phyloP scores from a whole-genome alignment of 768 basidiomycete genomes.

The Xerocomellus dryophilus region DNA sequence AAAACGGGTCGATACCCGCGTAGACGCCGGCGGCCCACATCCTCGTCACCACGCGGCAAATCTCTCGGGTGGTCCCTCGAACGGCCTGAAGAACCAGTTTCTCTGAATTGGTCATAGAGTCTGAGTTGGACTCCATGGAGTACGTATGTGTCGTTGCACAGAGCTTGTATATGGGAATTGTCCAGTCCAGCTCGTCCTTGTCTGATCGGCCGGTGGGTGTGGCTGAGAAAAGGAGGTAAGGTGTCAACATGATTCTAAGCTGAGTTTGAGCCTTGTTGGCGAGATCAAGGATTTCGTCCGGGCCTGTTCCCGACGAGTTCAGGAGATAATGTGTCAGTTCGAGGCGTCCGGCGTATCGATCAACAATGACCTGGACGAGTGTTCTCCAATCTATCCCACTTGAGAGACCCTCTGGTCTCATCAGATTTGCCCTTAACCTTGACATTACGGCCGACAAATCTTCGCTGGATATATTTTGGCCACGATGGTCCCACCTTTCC shows the following conservation, averaged over 20 bases:
- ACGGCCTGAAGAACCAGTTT: constrained; percentile 25
- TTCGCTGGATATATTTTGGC: constrained; percentile 19
- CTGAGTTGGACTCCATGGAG: background rate
- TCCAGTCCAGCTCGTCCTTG: constrained; percentile 22
- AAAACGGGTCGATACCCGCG: constrained; percentile 14
- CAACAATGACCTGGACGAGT: constrained; percentile 27
- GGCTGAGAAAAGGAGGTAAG: constrained; percentile 25
- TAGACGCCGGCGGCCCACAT: constrained; percentile 46
- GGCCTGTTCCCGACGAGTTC: constrained; percentile 3
- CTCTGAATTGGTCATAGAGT: constrained; percentile 30
- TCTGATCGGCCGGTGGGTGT: constrained; percentile 1
- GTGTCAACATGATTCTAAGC: constrained; percentile 28
- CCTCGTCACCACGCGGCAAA: constrained; percentile 43
- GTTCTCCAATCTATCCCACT: constrained; percentile 37
- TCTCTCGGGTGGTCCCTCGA: constrained; percentile 40
- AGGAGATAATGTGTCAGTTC: constrained; percentile 27
- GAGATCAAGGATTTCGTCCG: constrained; percentile 4
- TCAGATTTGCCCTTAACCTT: constrained; percentile 4
- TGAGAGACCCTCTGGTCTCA: constrained; percentile 11
- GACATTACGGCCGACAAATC: constrained; percentile 18
- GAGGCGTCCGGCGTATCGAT: constrained; percentile 33
- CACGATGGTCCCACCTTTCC: constrained; percentile 34
- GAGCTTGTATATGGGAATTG: constrained; percentile 26
- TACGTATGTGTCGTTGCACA: constrained; percentile 32
- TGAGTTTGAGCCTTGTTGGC: constrained; percentile 19